These are phyloP conservation scores for Aaosphaeria arxii DNA, from an alignment of 2,329 filamentous ascomycete genomes.

Conservation along the genomic window DNA sequence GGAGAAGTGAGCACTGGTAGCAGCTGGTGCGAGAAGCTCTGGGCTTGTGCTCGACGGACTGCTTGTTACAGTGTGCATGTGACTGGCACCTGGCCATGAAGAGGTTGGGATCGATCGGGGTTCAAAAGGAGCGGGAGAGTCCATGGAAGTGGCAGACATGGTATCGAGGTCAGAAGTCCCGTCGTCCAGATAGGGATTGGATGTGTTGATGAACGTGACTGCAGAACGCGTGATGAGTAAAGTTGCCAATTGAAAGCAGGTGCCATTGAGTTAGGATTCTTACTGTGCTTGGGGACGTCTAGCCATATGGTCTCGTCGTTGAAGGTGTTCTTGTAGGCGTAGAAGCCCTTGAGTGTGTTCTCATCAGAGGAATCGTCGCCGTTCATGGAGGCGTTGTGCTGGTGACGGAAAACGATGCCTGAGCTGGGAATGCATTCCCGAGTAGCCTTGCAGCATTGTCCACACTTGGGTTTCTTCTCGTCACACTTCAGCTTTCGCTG, in stretches of 20 bases:
- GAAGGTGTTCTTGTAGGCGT: slow-evolving; percentile 66
- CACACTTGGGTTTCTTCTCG: slow-evolving; percentile 59
- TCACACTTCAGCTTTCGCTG: slow-evolving; percentile 64
- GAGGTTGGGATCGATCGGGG: slow-evolving; percentile 13
- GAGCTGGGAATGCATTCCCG: slow-evolving; percentile 60
- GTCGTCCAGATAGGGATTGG: slow-evolving; percentile 58
- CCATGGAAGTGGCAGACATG: slow-evolving; percentile 29
- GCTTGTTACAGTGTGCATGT: slow-evolving; percentile 23
- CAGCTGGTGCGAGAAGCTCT: slow-evolving; percentile 54
- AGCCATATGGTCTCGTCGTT: slow-evolving; percentile 60
- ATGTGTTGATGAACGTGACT: slow-evolving; percentile 63
- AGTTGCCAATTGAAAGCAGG: not conserved
- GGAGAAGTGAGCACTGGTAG: slow-evolving; percentile 36
- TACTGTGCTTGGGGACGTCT: slow-evolving; percentile 58
- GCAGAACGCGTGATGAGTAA: slow-evolving; percentile 7
- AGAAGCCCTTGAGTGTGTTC: slow-evolving; percentile 57
- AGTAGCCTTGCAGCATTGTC: slow-evolving; percentile 59
- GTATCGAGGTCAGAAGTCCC: slow-evolving; percentile 33
- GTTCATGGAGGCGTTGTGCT: slow-evolving; percentile 69
- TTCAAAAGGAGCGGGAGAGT: slow-evolving; percentile 31
- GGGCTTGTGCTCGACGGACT: slow-evolving; percentile 47
- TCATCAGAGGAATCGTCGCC: slow-evolving; percentile 43
- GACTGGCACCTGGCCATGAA: slow-evolving; percentile 26
- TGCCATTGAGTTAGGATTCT: slow-evolving; percentile 5
- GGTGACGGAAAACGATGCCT: slow-evolving; percentile 64